Evolutionary conservation across 2,329 filamentous ascomycete genomes (phyloP).

Genomic region (Lachnellula subtilissima): DNA sequence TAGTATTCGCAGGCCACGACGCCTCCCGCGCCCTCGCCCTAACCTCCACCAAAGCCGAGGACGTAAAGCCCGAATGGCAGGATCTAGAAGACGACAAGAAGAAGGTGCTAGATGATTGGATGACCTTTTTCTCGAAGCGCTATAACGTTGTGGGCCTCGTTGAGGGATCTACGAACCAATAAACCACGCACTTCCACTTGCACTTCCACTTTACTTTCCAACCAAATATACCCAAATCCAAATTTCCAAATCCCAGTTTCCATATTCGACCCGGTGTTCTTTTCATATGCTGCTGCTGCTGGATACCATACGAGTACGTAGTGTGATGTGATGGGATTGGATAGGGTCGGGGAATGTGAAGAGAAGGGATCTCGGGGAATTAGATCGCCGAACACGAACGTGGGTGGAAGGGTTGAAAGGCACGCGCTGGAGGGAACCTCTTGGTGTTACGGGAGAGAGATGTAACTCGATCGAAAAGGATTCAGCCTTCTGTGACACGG

Average conservation of each 20-base stretch:
- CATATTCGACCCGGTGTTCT: too few relatives aligned
- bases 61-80: conserved; percentile 77
- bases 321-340: too few relatives aligned
- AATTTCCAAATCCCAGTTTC: too few relatives aligned
- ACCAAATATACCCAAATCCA: too few relatives aligned
- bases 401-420: not conserved
- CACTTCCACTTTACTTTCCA: not conserved
- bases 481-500: not conserved
- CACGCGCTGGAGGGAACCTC: not conserved
- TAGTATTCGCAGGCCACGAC: conserved; percentile 95
- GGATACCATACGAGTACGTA: too few relatives aligned
- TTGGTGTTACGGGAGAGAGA: not conserved
- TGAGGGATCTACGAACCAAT: conserved; percentile 53
- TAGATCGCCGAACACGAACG: too few relatives aligned
- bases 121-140: conserved; percentile 91
- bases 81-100: conserved; percentile 82
- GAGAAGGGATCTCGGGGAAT: not conserved
- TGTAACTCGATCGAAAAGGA: not conserved
- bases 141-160: conserved; percentile 83
- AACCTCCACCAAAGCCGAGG: conserved; percentile 80
- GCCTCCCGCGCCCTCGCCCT: conserved; percentile 85
- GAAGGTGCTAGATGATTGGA: conserved; percentile 82
- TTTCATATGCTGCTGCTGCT: too few relatives aligned
- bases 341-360: too few relatives aligned
- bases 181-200: not conserved